These are phyloP conservation scores for Microdochium nivale DNA, from an alignment of 2,329 filamentous ascomycete species.

Conservation along the genomic window DNA sequence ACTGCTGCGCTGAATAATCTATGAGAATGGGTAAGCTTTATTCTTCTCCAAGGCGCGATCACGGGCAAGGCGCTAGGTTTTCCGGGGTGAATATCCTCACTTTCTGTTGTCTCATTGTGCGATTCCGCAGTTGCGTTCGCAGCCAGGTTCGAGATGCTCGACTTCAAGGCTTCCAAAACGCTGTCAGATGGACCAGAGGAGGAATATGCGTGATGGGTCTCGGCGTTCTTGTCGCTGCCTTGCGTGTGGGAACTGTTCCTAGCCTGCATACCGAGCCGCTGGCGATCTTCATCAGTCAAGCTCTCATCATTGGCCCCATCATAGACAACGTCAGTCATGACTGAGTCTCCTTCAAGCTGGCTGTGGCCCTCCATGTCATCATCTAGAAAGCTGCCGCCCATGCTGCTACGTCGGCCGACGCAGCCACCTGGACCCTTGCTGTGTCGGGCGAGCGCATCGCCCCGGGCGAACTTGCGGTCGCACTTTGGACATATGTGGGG, in stretches of 20 bases:
- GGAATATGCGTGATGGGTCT: neutral
- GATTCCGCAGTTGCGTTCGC: conserved; percentile 55
- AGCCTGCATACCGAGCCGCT: conserved; percentile 60
- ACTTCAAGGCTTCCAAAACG: conserved; percentile 7
- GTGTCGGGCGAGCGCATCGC: conserved; percentile 88
- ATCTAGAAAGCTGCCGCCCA: conserved; percentile 72
- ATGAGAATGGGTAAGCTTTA: neutral
- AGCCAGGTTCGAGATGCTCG: conserved; percentile 40
- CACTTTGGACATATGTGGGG: conserved; percentile 94
- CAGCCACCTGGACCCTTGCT: conserved; percentile 95
- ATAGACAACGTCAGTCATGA: conserved; percentile 49
- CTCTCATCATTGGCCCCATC: conserved; percentile 53
- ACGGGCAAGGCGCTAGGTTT: neutral
- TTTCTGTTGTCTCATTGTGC: conserved; percentile 71
- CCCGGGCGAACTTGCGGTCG: conserved; percentile 87
- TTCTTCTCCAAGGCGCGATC: neutral
- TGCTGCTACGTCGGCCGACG: conserved; percentile 80
- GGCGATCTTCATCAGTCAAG: conserved; percentile 48
- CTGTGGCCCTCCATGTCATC: conserved; percentile 57
- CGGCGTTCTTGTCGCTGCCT: conserved; percentile 19
- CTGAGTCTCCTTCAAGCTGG: conserved; percentile 36
- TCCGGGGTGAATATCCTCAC: conserved; percentile 48
- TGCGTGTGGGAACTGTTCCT: conserved; percentile 49
- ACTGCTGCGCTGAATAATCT: neutral
- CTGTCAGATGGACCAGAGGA: neutral